Conservation (phyloP, 805 yeast genomes). For the Nematodospora valgi region DNA sequence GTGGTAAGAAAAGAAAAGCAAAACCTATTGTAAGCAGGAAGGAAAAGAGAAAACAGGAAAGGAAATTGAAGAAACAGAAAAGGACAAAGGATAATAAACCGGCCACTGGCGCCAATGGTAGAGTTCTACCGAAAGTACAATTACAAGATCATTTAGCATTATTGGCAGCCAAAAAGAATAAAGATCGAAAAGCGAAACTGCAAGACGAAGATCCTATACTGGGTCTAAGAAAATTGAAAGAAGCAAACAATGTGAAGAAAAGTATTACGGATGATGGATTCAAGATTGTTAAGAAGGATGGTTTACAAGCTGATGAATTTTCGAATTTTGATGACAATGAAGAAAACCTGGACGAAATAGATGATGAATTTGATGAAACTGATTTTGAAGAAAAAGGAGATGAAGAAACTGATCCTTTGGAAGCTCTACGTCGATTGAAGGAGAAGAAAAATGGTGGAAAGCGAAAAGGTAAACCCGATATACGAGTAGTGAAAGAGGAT, state of each 20-base stretch:
- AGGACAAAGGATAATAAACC: constrained; percentile 8
- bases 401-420: constrained; percentile 14
- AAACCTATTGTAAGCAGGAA: constrained; percentile 24
- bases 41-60: constrained; percentile 34
- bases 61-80: constrained; percentile 30
- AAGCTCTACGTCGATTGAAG: constrained; percentile 15
- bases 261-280: constrained; percentile 13
- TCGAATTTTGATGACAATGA: constrained; percentile 18
- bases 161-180: constrained; percentile 13
- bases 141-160: constrained; percentile 11
- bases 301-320: constrained; percentile 24
- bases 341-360: constrained; percentile 14
- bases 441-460: constrained; percentile 11
- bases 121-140: background rate
- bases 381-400: constrained; percentile 13
- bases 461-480: constrained; percentile 10
- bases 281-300: constrained; percentile 26
- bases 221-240: constrained; percentile 15
- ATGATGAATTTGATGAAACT: constrained; percentile 12
- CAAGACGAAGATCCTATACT: constrained; percentile 22
- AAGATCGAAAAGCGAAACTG: constrained; percentile 7
- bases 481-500: constrained; percentile 29
- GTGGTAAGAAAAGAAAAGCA: constrained; percentile 19
- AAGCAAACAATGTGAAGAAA: constrained; percentile 6
- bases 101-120: background rate